Conservation (phyloP, 2,329 filamentous ascomycete genomes). For the Didymosphaeria variabile region DNA sequence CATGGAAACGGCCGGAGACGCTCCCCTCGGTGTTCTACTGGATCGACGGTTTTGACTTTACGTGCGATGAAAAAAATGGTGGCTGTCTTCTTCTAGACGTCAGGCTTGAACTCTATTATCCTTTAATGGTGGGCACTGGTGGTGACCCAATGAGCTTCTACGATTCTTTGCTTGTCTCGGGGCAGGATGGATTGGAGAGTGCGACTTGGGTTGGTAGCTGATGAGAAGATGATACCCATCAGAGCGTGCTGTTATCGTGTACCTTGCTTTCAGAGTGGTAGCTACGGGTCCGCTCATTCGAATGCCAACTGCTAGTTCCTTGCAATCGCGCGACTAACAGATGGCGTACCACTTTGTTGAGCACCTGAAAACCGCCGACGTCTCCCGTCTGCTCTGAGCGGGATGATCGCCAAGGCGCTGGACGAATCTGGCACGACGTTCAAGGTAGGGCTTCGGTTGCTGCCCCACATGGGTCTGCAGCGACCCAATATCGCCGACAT, state of each 20-base stretch:
- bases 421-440: neutral
- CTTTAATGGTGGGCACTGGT: constrained; percentile 39
- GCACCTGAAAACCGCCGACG: constrained; percentile 5
- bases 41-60: constrained; percentile 2
- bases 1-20: constrained; percentile 12
- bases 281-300: constrained; percentile 31
- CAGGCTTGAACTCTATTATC: constrained; percentile 24
- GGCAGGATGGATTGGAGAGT: constrained; percentile 38
- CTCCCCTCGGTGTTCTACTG: constrained; percentile 6
- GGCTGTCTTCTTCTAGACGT: constrained; percentile 33
- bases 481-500: constrained; percentile 16
- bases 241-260: constrained; percentile 44
- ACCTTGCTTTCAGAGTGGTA: constrained; percentile 32
- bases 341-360: constrained; percentile 12
- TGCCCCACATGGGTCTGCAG: constrained; percentile 13
- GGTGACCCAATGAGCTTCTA: constrained; percentile 35
- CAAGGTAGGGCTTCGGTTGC: neutral
- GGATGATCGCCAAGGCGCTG: constrained; percentile 8
- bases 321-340: neutral
- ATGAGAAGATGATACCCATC: constrained; percentile 53
- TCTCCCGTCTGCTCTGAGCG: neutral
- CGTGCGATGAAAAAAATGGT: constrained; percentile 19
- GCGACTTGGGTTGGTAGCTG: constrained; percentile 42
- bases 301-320: constrained; percentile 17
- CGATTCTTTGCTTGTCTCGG: constrained; percentile 35